Evolutionary conservation across 1,284 basidiomycete species (phyloP).

Genomic region (Ceratobasidium sp.): DNA sequence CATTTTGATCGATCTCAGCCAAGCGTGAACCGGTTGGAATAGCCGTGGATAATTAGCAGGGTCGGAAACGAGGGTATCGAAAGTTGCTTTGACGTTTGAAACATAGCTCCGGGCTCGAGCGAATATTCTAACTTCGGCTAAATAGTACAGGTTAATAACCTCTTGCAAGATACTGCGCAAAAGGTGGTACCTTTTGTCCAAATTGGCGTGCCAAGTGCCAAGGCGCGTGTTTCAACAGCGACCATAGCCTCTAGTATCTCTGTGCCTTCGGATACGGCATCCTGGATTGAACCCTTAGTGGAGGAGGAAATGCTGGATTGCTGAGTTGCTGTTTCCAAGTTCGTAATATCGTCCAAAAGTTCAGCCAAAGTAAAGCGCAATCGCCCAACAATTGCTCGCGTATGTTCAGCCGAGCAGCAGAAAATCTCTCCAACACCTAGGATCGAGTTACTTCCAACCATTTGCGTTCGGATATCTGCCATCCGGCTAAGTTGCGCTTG

Average conservation of each 20-base stretch:
- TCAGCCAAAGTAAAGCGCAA: slow-evolving; percentile 8
- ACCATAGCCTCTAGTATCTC: slow-evolving; percentile 2
- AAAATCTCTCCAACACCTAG: background rate
- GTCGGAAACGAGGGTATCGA: background rate
- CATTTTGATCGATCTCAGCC: slow-evolving; percentile 11
- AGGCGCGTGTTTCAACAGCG: background rate
- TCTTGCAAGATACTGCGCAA: background rate
- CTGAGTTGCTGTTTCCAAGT: slow-evolving; percentile 11
- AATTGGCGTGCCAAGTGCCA: slow-evolving; percentile 9
- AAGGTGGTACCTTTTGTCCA: slow-evolving; percentile 24
- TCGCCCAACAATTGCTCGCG: slow-evolving; percentile 13
- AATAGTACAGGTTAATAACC: background rate
- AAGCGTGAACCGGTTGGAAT: slow-evolving; percentile 15
- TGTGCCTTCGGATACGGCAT: background rate
- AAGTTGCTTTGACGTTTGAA: slow-evolving; percentile 9
- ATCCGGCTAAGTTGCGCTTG: slow-evolving; percentile 18
- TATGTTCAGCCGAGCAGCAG: background rate
- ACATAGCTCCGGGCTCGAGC: background rate
- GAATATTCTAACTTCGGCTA: slow-evolving; percentile 14
- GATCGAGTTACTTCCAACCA: slow-evolving; percentile 4
- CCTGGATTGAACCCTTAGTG: slow-evolving; percentile 6
- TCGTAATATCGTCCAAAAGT: slow-evolving; percentile 28
- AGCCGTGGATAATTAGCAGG: slow-evolving; percentile 19
- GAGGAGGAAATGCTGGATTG: background rate
- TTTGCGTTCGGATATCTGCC: slow-evolving; percentile 18